These are phyloP conservation scores for Fusarium agapanthi DNA, from an alignment of 2,329 filamentous ascomycete species.

Conservation along the genomic window DNA sequence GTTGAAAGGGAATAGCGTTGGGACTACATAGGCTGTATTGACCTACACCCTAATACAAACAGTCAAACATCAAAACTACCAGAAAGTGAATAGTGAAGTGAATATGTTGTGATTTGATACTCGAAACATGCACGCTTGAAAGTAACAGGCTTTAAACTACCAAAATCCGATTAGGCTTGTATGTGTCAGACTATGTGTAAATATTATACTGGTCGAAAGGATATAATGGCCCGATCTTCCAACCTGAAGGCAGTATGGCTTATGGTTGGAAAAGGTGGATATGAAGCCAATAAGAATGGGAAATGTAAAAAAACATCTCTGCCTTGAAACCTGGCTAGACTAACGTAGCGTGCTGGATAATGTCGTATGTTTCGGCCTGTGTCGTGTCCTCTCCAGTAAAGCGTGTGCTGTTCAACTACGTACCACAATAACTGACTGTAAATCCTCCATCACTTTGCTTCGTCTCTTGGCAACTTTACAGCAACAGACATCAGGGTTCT, in stretches of 20 bases:
- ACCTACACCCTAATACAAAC: slow-evolving; percentile 13
- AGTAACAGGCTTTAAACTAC: too few species aligned
- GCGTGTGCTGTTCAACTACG: fast-evolving
- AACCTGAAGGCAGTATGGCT: too few species aligned
- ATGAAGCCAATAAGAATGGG: too few species aligned
- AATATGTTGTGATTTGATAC: neutral
- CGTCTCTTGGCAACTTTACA: neutral
- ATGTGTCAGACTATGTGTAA: too few species aligned
- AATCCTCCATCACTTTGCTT: too few species aligned
- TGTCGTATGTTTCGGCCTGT: neutral
- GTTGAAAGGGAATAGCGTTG: slow-evolving; percentile 21
- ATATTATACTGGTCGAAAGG: fast-evolving
- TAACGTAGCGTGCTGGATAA: too few species aligned
- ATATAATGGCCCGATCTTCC: fast-evolving
- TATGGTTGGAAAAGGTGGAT: neutral
- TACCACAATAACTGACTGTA: neutral
- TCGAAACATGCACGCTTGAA: too few species aligned
- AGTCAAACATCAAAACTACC: neutral
- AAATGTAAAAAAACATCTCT: too few species aligned
- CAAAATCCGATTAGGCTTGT: fast-evolving
- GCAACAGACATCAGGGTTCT: neutral
- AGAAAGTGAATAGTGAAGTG: neutral
- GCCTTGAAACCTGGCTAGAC: fast-evolving
- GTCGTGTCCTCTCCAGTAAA: neutral
- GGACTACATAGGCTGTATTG: slow-evolving; percentile 1